These are phyloP conservation scores for Metschnikowia kofuensis DNA, from an alignment of 805 yeast species.

Conservation along the genomic window DNA sequence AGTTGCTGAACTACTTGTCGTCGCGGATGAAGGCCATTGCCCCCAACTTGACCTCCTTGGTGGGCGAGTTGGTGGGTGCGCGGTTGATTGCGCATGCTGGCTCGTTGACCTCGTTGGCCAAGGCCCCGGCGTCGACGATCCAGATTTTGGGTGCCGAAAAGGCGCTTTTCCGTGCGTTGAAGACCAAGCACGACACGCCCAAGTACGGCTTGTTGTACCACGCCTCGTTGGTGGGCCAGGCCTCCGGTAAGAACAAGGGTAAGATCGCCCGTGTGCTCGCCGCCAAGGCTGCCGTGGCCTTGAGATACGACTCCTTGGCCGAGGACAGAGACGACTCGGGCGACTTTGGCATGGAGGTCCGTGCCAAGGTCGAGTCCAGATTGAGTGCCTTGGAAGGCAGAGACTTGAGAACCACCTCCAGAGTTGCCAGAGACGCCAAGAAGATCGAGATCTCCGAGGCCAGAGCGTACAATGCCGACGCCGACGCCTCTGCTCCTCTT, in stretches of 20 bases:
- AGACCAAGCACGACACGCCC: conserved; percentile 96
- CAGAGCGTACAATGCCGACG: conserved; percentile 90
- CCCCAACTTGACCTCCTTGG: conserved; percentile 92
- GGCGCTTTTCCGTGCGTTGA: conserved; percentile 93
- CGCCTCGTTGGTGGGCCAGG: conserved; percentile 91
- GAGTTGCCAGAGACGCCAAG: conserved; percentile 75
- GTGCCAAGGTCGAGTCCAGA: conserved; percentile 93
- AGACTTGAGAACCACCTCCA: conserved; percentile 86
- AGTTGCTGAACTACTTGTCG: conserved; percentile 83
- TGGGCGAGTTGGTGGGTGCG: conserved; percentile 99
- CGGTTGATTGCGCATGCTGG: conserved; percentile 98
- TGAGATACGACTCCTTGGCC: conserved; percentile 94
- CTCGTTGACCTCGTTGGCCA: conserved; percentile 91
- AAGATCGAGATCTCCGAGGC: conserved; percentile 85
- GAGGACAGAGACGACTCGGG: conserved; percentile 97
- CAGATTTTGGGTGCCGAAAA: conserved; percentile 98
- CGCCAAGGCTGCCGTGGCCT: conserved; percentile 95
- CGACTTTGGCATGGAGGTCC: conserved; percentile 84
- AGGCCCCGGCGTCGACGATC: conserved; percentile 98
- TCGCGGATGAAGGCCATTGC: conserved; percentile 99
- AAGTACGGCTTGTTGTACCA: conserved; percentile 94
- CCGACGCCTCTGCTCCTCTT: conserved; percentile 60
- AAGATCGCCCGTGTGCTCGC: conserved; percentile 98
- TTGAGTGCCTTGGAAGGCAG: conserved; percentile 95
- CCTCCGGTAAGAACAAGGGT: conserved; percentile 96